These are phyloP conservation scores for Penicillium sp. DNA, from an alignment of 2,329 filamentous ascomycete genomes.

Conservation along the genomic window DNA sequence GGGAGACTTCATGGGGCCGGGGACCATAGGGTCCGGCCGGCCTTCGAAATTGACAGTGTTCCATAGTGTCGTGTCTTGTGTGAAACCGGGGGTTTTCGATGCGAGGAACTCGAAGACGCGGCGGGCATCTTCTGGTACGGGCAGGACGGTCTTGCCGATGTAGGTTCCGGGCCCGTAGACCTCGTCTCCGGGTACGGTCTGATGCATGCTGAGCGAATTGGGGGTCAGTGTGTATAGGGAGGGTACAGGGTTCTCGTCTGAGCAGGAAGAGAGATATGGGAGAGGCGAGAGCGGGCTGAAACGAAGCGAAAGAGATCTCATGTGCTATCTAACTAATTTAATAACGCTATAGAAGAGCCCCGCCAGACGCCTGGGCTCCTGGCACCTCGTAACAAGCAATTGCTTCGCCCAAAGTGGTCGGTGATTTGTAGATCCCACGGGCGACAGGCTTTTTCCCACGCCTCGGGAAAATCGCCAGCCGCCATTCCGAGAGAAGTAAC, in stretches of 20 bases:
- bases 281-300: too few relatives aligned
- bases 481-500: neutral
- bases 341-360: too few relatives aligned
- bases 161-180: slow-evolving; percentile 47
- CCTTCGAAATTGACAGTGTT: slow-evolving; percentile 44
- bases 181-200: slow-evolving; percentile 20
- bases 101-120: slow-evolving; percentile 44
- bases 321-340: too few relatives aligned
- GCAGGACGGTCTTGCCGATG: slow-evolving; percentile 40
- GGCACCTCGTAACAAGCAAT: neutral
- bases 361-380: neutral
- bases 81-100: slow-evolving; percentile 44
- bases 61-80: slow-evolving; percentile 30
- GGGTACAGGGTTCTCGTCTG: too few relatives aligned
- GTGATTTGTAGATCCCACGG: neutral
- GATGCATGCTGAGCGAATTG: slow-evolving; percentile 1
- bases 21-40: slow-evolving; percentile 42
- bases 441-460: neutral
- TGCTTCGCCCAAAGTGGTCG: neutral
- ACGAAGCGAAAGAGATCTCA: too few relatives aligned
- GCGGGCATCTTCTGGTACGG: slow-evolving; percentile 39
- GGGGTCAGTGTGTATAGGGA: too few relatives aligned
- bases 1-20: slow-evolving; percentile 49
- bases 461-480: neutral
- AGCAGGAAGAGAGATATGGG: too few relatives aligned